Percentiles rank a stretch among this genome's conserved stretches.
Evolutionary conservation across 768 basidiomycete genomes (phyloP).

Genomic region (Leccinum boreale): DNA sequence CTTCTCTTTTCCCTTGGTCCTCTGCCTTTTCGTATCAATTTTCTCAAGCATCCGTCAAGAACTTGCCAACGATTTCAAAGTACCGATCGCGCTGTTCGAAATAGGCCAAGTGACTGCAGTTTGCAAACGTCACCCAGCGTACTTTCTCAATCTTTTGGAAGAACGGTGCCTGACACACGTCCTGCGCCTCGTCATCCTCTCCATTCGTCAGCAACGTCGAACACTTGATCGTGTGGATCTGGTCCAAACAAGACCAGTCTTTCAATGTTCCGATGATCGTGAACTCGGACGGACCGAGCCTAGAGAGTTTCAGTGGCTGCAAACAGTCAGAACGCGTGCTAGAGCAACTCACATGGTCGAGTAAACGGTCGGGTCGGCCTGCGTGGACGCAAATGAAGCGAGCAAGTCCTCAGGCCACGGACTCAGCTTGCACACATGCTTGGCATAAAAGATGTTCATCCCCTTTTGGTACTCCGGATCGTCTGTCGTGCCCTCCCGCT

Average conservation of each 20-base stretch:
- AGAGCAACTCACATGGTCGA: constrained; percentile 30
- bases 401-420: constrained; percentile 36
- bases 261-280: constrained; percentile 39
- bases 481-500: constrained; percentile 31
- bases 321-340: not conserved
- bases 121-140: constrained; percentile 35
- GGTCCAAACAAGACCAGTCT: constrained; percentile 45
- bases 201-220: constrained; percentile 41
- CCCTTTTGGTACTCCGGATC: constrained; percentile 33
- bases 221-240: constrained; percentile 37
- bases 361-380: constrained; percentile 34
- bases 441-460: constrained; percentile 29
- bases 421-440: constrained; percentile 34
- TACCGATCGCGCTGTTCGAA: constrained; percentile 17
- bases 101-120: constrained; percentile 16
- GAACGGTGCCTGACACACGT: constrained; percentile 33
- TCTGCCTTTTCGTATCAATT: not conserved
- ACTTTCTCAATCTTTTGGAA: constrained; percentile 31
- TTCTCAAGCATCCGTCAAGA: constrained; percentile 6
- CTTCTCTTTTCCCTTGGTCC: not conserved
- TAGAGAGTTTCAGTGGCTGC: not conserved
- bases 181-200: constrained; percentile 37
- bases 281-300: constrained; percentile 34
- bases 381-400: constrained; percentile 23
- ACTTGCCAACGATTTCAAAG: constrained; percentile 18